Evolutionary conservation across 371 early-diverging fungal genomes (phyloP).

Genomic region (Rhizopus delemar): DNA sequence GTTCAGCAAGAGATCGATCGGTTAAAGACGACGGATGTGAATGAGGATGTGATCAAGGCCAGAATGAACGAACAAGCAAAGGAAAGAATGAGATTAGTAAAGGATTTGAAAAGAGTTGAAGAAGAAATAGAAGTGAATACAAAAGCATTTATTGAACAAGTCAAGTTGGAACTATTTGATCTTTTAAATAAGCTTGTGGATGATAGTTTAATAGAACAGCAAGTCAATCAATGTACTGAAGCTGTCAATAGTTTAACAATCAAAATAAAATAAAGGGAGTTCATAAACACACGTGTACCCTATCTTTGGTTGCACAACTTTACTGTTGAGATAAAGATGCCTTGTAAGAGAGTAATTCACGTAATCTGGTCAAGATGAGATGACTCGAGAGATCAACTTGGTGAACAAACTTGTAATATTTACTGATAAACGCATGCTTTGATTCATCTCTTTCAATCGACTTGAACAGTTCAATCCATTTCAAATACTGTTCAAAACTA

Average conservation of each 20-base stretch:
- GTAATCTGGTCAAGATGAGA: slow-evolving; percentile 10
- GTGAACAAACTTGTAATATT: slow-evolving; percentile 18
- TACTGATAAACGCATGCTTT: slow-evolving; percentile 3
- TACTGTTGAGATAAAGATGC: slow-evolving; percentile 6
- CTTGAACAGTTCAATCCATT: slow-evolving; percentile 11
- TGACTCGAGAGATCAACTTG: neutral
- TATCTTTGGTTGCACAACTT: too few relatives aligned
- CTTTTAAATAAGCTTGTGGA: slow-evolving; percentile 8
- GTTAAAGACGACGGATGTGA: slow-evolving; percentile 15
- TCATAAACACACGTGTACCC: too few relatives aligned
- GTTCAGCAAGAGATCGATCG: slow-evolving; percentile 19
- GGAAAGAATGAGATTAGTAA: slow-evolving; percentile 10
- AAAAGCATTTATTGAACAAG: slow-evolving; percentile 19
- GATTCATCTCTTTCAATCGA: neutral
- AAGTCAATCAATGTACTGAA: slow-evolving; percentile 28
- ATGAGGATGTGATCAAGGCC: slow-evolving; percentile 10
- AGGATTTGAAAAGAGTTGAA: slow-evolving; percentile 14
- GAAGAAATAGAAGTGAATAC: slow-evolving; percentile 17
- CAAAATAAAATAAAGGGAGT: slow-evolving; percentile 3
- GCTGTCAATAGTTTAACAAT: slow-evolving; percentile 25
- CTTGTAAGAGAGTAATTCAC: slow-evolving; percentile 20
- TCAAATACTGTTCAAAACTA: neutral
- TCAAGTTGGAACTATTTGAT: slow-evolving; percentile 8
- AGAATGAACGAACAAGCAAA: slow-evolving; percentile 23
- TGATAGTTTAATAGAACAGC: slow-evolving; percentile 7